Base-by-base conservation (phyloP, 1,139 yeast genomes). In the Schizosaccharomyces versatilis region DNA sequence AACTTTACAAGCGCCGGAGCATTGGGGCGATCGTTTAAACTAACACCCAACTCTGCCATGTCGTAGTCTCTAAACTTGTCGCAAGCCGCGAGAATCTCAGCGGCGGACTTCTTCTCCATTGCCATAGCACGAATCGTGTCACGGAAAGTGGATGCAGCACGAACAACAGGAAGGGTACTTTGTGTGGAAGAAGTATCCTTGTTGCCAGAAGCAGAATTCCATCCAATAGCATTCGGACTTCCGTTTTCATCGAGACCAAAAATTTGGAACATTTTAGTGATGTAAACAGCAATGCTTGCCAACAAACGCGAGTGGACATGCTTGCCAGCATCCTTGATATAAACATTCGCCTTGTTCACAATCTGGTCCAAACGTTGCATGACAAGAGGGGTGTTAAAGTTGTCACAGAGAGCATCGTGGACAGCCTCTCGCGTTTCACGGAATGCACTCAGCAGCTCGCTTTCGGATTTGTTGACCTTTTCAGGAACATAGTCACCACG, bases 391-490 rank as follows among this genome's bases (percentile, higher is more conserved):
- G 94, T 82, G 2, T 88, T 70, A 60, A 90, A 72, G 65, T 85
- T 90, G 66, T 90, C 98, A 67, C 94, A 81, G 69, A 90, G 84
- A 1, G 94, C 83, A 40, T 67, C 71, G 64, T 86, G 84, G 2
- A 82, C 84, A 40, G 73, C 77, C n/a, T 67, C 68, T 66, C 83
- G 81, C 14, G 84, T 71, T 1, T 62, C 62, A 6, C 68, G 67
- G 58, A 86, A 73, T 38, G 77, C 78, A 1, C 66, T 65, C 51
- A 77, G 68, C 52, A 85, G 71, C 44, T 71, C 14, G 61, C 75
- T 77, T 66, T 86, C 96, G 5, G 63, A 60, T 0, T 58, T 54
- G 0, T 74, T 68, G 41, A 76, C 64, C 61, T 79, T 79, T 66
- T 81, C 81, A 3, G 80, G 73, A 9, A 80, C 69, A 56, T 73